Evolutionary conservation across 1,139 yeast species (phyloP), one percentile per base, ranked within the genome.

Genomic region (Taphrina confusa): DNA sequence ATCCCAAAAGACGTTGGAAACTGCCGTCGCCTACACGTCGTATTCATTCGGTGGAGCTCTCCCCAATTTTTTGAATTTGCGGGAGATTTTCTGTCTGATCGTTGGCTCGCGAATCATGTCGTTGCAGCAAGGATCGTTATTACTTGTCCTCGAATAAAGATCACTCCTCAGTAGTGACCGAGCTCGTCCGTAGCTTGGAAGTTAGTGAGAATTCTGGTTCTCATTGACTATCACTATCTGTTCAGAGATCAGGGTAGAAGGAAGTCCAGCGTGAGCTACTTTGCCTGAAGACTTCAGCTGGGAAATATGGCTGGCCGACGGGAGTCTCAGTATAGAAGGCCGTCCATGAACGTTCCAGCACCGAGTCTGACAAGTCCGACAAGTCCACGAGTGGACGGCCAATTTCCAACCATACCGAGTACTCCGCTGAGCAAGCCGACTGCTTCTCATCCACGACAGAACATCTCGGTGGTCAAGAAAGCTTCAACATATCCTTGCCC

Each of bases 361-460:
- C 52, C 52, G 18, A 4, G 20, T 2, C 20, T 47, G 30, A 47
- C 52, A 16, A 28, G 34, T n/a, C 58, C 58, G n/a, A 22, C 58
- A 5, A 54, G 58, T 34, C 58, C 58, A 5, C 34, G 58, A 37
- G n/a, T 11, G 28, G 44, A 22, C 3, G 31, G 33, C 11, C 40
- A 40, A 11, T 44, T 54, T 25, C 45, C 58, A 9, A 14, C 30
- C 20, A 37, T 54, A 12, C 58, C 50, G 1, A 20, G 36, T 8
- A 40, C 47, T 18, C 25, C 30, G 5, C 11, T 25, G 11, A 40
- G 28, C 40, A 36, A 16, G 18, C 30, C 40, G 14, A 27, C 36
- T 9, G 51, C 51, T 12, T 16, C 51, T 5, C 58, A 54, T 27
- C 50, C 58, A 11, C 42, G 58, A 34, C 58, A 42, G 25, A 44